Base-by-base conservation (phyloP, 2,329 filamentous ascomycete species). In the Hirsutella minnesotensis region DNA sequence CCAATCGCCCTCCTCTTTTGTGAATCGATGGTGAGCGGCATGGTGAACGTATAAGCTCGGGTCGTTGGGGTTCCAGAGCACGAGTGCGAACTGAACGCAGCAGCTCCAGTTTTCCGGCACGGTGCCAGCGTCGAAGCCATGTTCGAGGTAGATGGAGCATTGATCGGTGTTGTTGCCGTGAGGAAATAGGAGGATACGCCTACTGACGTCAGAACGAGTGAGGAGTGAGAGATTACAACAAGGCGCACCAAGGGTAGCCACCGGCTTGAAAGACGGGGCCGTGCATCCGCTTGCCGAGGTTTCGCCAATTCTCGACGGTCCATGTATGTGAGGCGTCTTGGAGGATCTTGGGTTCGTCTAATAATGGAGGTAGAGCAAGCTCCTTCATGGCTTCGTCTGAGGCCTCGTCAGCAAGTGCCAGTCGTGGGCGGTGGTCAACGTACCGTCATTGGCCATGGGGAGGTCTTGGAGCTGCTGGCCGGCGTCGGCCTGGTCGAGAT, bases 1-100 rank as follows among this genome's bases (percentile, higher is more conserved):
- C 92, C 92, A 98, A 56, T 98, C 92, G 20, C 87, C 88, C 63
- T 98, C 92, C 36, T 96, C 92, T 49, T 85, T 86, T 4, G 88
- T 96, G 63, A 96, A 98, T 46, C 92, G 83, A 60, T 98, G 92
- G 53, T 89, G 87, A n/a, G 92, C 92, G 36, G 70, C 75, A 68
- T 87, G 81, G 54, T 95, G 84, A 40, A 73, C 73, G 61, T 83
- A 87, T 53, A 95, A 75, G 48, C 79, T 80, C n/a, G 92, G 90
- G 54, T 95, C 87, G 57, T 90, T 86, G 38, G 83, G 82, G 62
- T 96, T 98, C 82, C 86, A 95, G 43, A 98, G 70, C 4, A 96
- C 90, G 39, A 98, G 72, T 45, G 86, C 82, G 63, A 98, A 98
- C 59, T 96, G 92, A 37, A 94, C 87, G 58, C 92, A 98, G 54